A percentile compares a stretch with the other conserved stretches of the same genome.
Evolutionary conservation across 768 basidiomycete species (phyloP).

Genomic region (Podaxis carcinomalis): DNA sequence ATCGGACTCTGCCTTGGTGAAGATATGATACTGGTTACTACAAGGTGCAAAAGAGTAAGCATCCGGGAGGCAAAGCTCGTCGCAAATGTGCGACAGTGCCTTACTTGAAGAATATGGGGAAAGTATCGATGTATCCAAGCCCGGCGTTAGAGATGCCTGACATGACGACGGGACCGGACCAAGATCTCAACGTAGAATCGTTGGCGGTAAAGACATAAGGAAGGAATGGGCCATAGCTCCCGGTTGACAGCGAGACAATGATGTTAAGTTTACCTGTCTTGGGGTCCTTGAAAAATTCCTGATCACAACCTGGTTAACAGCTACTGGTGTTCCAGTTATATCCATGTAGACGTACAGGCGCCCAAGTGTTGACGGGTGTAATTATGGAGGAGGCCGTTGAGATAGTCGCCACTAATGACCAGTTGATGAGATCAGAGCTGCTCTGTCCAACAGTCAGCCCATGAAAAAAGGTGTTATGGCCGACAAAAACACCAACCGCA

Average conservation of each 20-base stretch:
- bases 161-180: constrained; percentile 27
- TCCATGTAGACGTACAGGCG: constrained; percentile 19
- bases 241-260: constrained; percentile 30
- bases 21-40: constrained; percentile 30
- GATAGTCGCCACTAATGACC: constrained; percentile 26
- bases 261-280: constrained; percentile 28
- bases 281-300: constrained; percentile 35
- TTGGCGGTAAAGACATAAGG: constrained; percentile 30
- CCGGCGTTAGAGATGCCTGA: constrained; percentile 31
- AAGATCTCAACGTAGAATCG: constrained; percentile 25
- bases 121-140: constrained; percentile 31
- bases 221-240: constrained; percentile 31
- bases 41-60: not conserved
- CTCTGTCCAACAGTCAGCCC: constrained; percentile 16
- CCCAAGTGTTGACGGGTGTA: constrained; percentile 30
- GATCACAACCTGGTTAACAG: not conserved
- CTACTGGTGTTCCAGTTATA: not conserved
- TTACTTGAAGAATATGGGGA: constrained; percentile 30
- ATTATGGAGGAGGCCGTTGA: constrained; percentile 24
- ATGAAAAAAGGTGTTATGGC: not conserved
- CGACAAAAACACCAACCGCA: constrained; percentile 17
- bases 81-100: not conserved
- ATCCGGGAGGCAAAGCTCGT: not conserved
- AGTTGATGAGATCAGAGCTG: constrained; percentile 25
- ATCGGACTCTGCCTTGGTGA: constrained; percentile 28